These are phyloP conservation scores for Scheffersomyces segobiensis DNA, from an alignment of 1,139 yeast species.

Conservation along the genomic window DNA sequence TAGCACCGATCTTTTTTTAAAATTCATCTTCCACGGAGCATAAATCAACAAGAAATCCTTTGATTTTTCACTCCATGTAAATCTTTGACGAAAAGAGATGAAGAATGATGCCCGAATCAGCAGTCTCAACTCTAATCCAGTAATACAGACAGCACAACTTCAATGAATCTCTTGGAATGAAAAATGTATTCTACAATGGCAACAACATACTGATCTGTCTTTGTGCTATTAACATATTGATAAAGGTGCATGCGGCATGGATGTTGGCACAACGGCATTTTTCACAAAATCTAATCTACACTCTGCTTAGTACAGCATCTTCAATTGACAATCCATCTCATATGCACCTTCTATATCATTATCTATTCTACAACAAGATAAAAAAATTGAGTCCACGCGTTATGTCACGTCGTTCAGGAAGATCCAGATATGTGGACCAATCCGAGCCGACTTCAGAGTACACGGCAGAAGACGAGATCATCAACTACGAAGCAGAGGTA, in stretches of 20 bases:
- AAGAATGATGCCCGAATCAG: no score
- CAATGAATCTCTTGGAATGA: no score
- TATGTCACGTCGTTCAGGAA: conserved; percentile 35
- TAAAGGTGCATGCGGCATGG: not conserved
- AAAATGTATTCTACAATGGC: not conserved
- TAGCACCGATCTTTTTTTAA: no score
- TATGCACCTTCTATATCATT: not conserved
- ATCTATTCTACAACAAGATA: not conserved
- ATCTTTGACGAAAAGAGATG: no score
- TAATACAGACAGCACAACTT: not conserved
- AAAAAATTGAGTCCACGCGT: not conserved
- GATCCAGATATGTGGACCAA: conserved; percentile 20
- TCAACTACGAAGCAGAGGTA: conserved; percentile 21
- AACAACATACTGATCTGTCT: not conserved
- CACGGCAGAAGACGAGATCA: conserved; percentile 20
- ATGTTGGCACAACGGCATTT: not conserved
- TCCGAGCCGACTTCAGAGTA: conserved; percentile 10
- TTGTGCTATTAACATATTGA: not conserved
- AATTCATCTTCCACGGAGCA: no score
- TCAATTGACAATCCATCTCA: no score
- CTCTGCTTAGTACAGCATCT: not conserved
- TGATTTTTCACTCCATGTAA: no score
- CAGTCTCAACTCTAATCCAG: not conserved
- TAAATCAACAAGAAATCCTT: no score
- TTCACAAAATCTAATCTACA: not conserved